Percentiles rank a stretch among this genome's conserved stretches.
Evolutionary conservation across 371 early-diverging fungal species (phyloP).

Genomic region (Mycotypha africana): DNA sequence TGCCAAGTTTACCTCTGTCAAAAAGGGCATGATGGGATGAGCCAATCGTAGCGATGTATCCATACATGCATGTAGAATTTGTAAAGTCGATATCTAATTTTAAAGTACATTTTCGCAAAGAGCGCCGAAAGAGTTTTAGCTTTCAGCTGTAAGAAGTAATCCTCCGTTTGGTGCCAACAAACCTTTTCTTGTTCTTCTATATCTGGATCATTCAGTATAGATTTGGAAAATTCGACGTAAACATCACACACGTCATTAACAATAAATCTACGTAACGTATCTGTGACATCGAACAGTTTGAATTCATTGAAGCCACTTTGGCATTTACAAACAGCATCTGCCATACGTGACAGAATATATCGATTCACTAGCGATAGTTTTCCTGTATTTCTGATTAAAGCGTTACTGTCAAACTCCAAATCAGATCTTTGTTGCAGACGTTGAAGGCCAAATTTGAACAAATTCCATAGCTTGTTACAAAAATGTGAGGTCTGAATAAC

Average conservation of each 20-base stretch:
- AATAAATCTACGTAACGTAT: constrained; percentile 83
- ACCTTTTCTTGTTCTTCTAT: constrained; percentile 27
- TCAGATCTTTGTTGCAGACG: constrained; percentile 37
- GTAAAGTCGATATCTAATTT: constrained; percentile 30
- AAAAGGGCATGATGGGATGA: constrained; percentile 99
- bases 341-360: constrained; percentile 84
- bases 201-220: constrained; percentile 43
- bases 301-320: constrained; percentile 64
- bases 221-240: constrained; percentile 84
- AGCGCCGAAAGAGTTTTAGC: too few species aligned
- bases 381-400: constrained; percentile 1
- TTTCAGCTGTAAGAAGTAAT: too few species aligned
- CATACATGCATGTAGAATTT: constrained; percentile 69
- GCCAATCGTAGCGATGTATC: constrained; percentile 82
- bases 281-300: constrained; percentile 84
- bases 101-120: too few species aligned
- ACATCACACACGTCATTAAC: constrained; percentile 95
- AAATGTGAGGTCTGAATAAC: constrained; percentile 92
- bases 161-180: too few species aligned
- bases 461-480: constrained; percentile 99
- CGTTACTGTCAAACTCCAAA: background rate
- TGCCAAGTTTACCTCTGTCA: constrained; percentile 81
- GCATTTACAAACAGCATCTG: constrained; percentile 60
- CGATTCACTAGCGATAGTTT: constrained; percentile 69
- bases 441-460: constrained; percentile 71